phyloP scores from a whole-genome alignment of 2,329 filamentous ascomycete genomes.

The Ceratocystis cubensis region DNA sequence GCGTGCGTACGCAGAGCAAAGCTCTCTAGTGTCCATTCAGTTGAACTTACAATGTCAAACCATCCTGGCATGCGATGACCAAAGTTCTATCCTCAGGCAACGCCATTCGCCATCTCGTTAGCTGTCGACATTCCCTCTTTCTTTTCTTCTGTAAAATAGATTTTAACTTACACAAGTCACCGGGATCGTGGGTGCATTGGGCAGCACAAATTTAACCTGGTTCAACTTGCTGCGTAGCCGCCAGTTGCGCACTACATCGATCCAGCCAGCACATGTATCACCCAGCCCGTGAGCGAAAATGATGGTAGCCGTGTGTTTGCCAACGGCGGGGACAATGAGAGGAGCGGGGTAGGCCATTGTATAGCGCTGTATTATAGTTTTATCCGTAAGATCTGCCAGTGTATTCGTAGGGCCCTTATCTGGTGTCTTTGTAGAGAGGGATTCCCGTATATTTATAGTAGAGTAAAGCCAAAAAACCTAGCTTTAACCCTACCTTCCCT shows the following conservation, averaged over 20 bases:
- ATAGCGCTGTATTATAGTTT: background rate
- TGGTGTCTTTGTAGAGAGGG: background rate
- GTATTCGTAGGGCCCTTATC: too few species aligned
- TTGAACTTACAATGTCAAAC: constrained; percentile 60
- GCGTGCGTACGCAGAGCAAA: too few species aligned
- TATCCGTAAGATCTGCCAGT: background rate
- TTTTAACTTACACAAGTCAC: constrained; percentile 56
- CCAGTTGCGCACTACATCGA: constrained; percentile 76
- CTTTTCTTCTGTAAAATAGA: background rate
- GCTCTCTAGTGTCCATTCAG: background rate
- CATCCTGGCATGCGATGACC: constrained; percentile 76
- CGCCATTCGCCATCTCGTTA: background rate
- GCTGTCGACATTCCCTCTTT: background rate
- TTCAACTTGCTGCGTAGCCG: constrained; percentile 65
- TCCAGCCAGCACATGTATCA: constrained; percentile 69
- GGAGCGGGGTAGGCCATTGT: constrained; percentile 31
- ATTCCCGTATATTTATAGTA: background rate
- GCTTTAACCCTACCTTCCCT: background rate
- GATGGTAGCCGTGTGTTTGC: constrained; percentile 81
- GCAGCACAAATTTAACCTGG: constrained; percentile 88
- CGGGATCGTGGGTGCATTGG: constrained; percentile 75
- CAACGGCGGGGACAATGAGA: constrained; percentile 65
- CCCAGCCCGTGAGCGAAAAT: constrained; percentile 91
- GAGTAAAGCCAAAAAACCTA: background rate
- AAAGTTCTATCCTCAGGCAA: constrained; percentile 43